phyloP scores from a whole-genome alignment of 1,284 basidiomycete genomes.

The Ganoderma meredithae region DNA sequence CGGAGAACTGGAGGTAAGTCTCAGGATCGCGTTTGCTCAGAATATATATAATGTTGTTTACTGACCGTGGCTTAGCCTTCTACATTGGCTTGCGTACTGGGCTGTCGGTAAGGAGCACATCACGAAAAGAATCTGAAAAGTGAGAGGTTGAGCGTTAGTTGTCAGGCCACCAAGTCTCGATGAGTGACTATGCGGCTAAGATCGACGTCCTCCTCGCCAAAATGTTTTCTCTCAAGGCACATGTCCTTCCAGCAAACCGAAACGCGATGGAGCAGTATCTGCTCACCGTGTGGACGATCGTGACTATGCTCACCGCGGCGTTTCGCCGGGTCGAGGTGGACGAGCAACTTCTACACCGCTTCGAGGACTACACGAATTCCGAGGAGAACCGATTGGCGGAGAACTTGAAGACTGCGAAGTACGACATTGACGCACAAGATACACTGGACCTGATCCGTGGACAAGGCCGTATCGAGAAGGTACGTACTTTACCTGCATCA shows the following conservation, averaged over 20 bases:
- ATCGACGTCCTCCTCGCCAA: constrained; percentile 32
- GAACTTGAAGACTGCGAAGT: constrained; percentile 35
- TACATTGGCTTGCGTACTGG: constrained; percentile 26
- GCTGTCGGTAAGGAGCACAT: constrained; percentile 8
- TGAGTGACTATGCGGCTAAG: constrained; percentile 31
- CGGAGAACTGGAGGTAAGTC: constrained; percentile 16
- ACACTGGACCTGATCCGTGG: constrained; percentile 36
- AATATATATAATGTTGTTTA: neutral
- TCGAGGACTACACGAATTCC: constrained; percentile 29
- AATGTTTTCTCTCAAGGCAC: constrained; percentile 30
- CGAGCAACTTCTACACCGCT: constrained; percentile 14
- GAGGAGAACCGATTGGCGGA: constrained; percentile 35
- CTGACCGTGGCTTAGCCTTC: neutral
- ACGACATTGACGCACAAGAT: constrained; percentile 37
- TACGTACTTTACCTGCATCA: neutral
- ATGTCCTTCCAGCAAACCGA: constrained; percentile 31
- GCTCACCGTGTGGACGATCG: constrained; percentile 10
- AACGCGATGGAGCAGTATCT: constrained; percentile 30
- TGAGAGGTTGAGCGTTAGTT: neutral
- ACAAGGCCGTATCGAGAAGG: constrained; percentile 34
- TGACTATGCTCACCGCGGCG: constrained; percentile 12
- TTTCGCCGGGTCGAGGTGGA: constrained; percentile 17
- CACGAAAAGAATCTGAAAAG: too few relatives aligned
- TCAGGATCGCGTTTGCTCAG: too few relatives aligned
- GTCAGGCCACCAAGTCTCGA: constrained; percentile 33